phyloP scores from a whole-genome alignment of 345 rosid species.

The Salix viminalis region DNA sequence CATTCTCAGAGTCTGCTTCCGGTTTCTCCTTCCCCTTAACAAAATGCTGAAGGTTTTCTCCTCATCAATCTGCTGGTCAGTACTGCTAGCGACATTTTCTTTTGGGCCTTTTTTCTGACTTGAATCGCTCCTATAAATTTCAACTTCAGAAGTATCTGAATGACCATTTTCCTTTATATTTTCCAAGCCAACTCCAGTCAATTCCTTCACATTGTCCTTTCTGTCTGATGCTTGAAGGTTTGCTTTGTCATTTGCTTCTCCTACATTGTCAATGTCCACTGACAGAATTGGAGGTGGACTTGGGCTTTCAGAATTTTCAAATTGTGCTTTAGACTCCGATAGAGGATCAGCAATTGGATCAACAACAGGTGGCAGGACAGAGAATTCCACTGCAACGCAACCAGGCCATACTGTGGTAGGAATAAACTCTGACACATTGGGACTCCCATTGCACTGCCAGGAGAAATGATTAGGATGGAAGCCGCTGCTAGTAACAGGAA shows the following conservation, averaged over 20 bases:
- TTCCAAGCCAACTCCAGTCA: slow-evolving; percentile 23
- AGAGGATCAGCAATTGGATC: slow-evolving; percentile 57
- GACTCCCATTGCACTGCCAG: slow-evolving; percentile 68
- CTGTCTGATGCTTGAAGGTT: slow-evolving; percentile 34
- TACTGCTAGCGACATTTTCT: slow-evolving; percentile 29
- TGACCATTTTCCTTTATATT: slow-evolving; percentile 40
- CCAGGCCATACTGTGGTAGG: slow-evolving; percentile 70
- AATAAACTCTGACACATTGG: slow-evolving; percentile 61
- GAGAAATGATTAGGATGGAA: slow-evolving; percentile 82
- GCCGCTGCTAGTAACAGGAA: slow-evolving; percentile 64
- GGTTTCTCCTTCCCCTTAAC: slow-evolving; percentile 77
- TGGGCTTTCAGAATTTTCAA: slow-evolving; percentile 26
- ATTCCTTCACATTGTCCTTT: slow-evolving; percentile 28
- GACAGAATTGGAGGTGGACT: slow-evolving; percentile 41
- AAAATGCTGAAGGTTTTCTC: slow-evolving; percentile 91
- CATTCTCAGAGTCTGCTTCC: slow-evolving; percentile 86
- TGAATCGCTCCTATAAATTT: slow-evolving; percentile 25
- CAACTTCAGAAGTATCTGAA: slow-evolving; percentile 13
- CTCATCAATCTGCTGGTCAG: slow-evolving; percentile 40
- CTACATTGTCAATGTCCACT: slow-evolving; percentile 45
- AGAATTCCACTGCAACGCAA: slow-evolving; percentile 60
- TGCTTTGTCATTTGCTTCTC: slow-evolving; percentile 38
- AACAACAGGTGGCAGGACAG: slow-evolving; percentile 53
- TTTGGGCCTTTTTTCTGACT: slow-evolving; percentile 22
- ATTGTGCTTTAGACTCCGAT: slow-evolving; percentile 40